A percentile compares a stretch with the other conserved stretches of the same genome.
Conservation (phyloP, 352 stramenopile species). For the Phytophthora agathidicida region DNA sequence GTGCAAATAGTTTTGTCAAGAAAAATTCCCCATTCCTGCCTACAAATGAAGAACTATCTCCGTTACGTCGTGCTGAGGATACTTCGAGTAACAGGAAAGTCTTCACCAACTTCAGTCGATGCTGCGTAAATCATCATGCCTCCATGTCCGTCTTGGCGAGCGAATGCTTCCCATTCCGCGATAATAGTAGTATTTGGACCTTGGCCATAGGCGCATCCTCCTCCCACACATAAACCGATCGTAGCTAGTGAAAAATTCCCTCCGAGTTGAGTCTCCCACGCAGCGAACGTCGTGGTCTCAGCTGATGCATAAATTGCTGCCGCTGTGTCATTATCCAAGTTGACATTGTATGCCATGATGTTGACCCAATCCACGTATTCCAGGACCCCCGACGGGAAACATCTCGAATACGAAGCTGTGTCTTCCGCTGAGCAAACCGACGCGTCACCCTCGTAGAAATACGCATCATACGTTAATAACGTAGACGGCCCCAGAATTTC, state of each 20-base stretch:
- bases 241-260: slow-evolving; percentile 57
- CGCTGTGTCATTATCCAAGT: slow-evolving; percentile 43
- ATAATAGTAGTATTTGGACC: slow-evolving; percentile 65
- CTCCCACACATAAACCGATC: slow-evolving; percentile 58
- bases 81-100: slow-evolving; percentile 59
- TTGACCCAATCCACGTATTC: slow-evolving; percentile 78
- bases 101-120: slow-evolving; percentile 53
- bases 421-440: slow-evolving; percentile 58
- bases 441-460: slow-evolving; percentile 64
- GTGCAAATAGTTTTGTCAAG: too few species aligned
- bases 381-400: slow-evolving; percentile 60
- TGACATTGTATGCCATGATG: slow-evolving; percentile 88
- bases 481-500: slow-evolving; percentile 40
- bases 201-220: slow-evolving; percentile 67
- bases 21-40: too few species aligned
- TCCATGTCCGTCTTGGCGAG: slow-evolving; percentile 35
- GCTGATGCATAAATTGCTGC: slow-evolving; percentile 60
- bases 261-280: slow-evolving; percentile 52
- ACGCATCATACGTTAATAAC: slow-evolving; percentile 77
- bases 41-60: too few species aligned
- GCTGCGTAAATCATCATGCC: slow-evolving; percentile 84
- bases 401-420: slow-evolving; percentile 54
- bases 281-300: slow-evolving; percentile 57
- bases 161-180: slow-evolving; percentile 51
- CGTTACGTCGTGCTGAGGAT: slow-evolving; percentile 32